Conservation (phyloP, 768 basidiomycete genomes). For the Phlebiopsis flavidoalba region DNA sequence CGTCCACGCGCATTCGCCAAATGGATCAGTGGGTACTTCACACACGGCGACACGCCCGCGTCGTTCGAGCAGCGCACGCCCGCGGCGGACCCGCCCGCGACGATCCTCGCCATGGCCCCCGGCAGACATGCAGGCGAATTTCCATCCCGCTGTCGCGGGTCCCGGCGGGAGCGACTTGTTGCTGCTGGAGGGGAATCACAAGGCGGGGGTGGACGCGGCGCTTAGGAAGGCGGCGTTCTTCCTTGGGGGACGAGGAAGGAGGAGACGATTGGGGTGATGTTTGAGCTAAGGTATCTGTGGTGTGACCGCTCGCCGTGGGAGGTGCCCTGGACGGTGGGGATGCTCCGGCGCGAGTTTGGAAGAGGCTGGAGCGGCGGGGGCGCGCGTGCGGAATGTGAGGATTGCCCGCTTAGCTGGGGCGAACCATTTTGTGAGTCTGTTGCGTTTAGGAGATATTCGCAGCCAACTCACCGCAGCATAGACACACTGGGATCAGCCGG, state of each 20-base stretch:
- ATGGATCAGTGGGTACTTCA: slow-evolving; percentile 9
- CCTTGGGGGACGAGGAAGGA: background rate
- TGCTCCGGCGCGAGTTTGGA: slow-evolving; percentile 7
- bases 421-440: too few relatives aligned
- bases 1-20: background rate
- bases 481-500: too few relatives aligned
- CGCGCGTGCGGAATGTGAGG: background rate
- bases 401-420: background rate
- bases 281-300: slow-evolving; percentile 6
- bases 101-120: slow-evolving; percentile 9
- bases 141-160: background rate
- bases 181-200: slow-evolving; percentile 6
- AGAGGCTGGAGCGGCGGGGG: background rate
- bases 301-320: slow-evolving; percentile 10
- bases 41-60: background rate
- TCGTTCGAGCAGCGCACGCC: slow-evolving; percentile 7
- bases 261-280: slow-evolving; percentile 3
- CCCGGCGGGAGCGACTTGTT: slow-evolving; percentile 14
- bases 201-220: slow-evolving; percentile 1
- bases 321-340: background rate
- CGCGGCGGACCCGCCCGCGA: slow-evolving; percentile 7
- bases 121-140: background rate
- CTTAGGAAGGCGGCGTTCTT: slow-evolving; percentile 5
- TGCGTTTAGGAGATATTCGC: too few relatives aligned
- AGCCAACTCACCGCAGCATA: too few relatives aligned